Percentiles rank a stretch among this genome's conserved stretches.
These are phyloP conservation scores for Picea mariana DNA, from an alignment of 83 land plant species.

Conservation along the genomic window DNA sequence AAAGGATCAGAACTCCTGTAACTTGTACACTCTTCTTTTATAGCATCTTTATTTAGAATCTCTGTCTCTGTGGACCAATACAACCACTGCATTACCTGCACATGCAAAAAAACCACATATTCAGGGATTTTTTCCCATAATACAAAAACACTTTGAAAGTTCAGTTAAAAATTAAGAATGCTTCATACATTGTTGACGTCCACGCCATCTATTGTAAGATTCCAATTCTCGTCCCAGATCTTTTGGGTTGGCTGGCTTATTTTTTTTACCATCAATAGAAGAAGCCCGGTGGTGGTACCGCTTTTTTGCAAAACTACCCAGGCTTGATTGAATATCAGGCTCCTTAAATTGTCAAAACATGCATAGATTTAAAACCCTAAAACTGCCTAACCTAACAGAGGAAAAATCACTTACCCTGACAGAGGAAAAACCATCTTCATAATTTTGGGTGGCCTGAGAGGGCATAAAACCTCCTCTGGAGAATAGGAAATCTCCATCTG, in stretches of 20 bases:
- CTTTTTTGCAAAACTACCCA: slow-evolving; percentile 48
- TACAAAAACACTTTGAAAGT: background rate
- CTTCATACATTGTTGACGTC: slow-evolving; percentile 71
- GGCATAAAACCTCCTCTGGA: slow-evolving; percentile 99
- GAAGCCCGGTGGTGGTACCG: slow-evolving; percentile 50
- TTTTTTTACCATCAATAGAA: slow-evolving; percentile 91
- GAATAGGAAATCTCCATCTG: slow-evolving; percentile 76
- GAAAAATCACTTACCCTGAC: slow-evolving; percentile 30
- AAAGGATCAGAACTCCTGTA: too few relatives aligned
- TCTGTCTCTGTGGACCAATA: too few relatives aligned
- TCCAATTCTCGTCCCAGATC: slow-evolving; percentile 62
- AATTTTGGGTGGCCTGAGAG: slow-evolving; percentile 75
- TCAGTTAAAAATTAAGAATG: background rate
- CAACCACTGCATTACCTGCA: slow-evolving; percentile 42
- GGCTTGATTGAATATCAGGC: background rate
- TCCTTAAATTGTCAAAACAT: background rate
- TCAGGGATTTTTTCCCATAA: too few relatives aligned
- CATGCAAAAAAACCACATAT: background rate
- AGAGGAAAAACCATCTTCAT: slow-evolving; percentile 41
- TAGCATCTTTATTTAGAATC: too few relatives aligned
- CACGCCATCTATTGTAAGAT: slow-evolving; percentile 73
- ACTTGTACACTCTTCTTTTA: too few relatives aligned
- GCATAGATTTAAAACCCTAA: background rate
- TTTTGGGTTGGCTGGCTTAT: slow-evolving; percentile 66
- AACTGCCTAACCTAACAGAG: too few relatives aligned